A percentile compares a stretch with the other conserved stretches of the same genome.
These are phyloP conservation scores for Eucalyptus regnans DNA, from an alignment of 345 rosid species.

Conservation along the genomic window DNA sequence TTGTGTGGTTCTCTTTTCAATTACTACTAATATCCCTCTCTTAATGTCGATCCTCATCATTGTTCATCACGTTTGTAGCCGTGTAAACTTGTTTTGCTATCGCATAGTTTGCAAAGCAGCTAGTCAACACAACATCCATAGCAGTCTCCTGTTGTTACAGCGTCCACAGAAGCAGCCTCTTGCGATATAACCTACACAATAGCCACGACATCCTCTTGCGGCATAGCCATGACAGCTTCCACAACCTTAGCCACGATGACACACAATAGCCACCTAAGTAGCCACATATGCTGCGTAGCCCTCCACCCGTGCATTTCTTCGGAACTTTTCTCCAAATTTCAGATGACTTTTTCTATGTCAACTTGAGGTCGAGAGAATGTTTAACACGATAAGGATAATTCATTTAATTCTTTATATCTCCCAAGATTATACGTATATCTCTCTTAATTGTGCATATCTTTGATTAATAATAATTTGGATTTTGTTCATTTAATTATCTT, in stretches of 20 bases:
- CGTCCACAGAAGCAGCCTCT: not conserved
- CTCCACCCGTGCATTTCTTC: not conserved
- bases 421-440: not conserved
- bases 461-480: not conserved
- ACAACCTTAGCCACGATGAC: not conserved
- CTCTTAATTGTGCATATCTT: not conserved
- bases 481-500: not conserved
- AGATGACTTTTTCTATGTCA: not conserved
- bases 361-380: not conserved
- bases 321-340: not conserved
- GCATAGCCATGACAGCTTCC: not conserved
- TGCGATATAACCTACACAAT: not conserved
- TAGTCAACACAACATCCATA: not conserved
- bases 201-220: not conserved
- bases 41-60: not conserved
- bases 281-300: not conserved
- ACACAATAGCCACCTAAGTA: not conserved
- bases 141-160: not conserved
- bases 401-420: not conserved
- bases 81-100: not conserved
- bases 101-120: not conserved
- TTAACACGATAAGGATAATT: not conserved
- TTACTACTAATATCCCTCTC: not conserved
- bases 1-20: not conserved
- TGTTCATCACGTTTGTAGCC: not conserved